A percentile compares a stretch with the other conserved stretches of the same genome.
phyloP scores from a whole-genome alignment of 1,139 yeast species.

The Debaryomyces coudertii region DNA sequence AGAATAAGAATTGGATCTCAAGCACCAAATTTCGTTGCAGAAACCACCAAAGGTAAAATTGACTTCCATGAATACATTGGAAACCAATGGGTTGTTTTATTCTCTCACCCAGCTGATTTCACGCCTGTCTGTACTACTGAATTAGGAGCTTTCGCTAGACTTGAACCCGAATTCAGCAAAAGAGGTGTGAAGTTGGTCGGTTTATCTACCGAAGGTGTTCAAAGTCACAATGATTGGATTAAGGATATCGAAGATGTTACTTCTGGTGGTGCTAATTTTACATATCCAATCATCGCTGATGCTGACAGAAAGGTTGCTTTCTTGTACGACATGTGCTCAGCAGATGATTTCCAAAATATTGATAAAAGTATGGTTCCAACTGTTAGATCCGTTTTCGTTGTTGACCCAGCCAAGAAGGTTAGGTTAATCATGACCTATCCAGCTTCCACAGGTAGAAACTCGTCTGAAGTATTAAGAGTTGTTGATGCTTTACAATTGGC shows the following conservation, averaged over 20 bases:
- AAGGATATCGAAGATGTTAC: constrained; percentile 83
- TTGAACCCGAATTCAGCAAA: constrained; percentile 79
- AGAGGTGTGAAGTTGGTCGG: constrained; percentile 86
- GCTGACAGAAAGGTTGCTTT: constrained; percentile 77
- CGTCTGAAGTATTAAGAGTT: constrained; percentile 84
- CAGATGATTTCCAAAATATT: constrained; percentile 80
- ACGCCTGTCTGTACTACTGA: constrained; percentile 96
- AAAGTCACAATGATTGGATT: constrained; percentile 79
- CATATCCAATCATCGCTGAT: constrained; percentile 89
- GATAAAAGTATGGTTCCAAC: constrained; percentile 72
- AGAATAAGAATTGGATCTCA: constrained; percentile 67
- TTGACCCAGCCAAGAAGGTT: constrained; percentile 85
- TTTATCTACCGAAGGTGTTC: constrained; percentile 77
- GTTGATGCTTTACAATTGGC: constrained; percentile 82
- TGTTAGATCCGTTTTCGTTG: constrained; percentile 84
- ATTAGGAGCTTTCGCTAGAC: constrained; percentile 85
- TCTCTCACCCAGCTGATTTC: constrained; percentile 93
- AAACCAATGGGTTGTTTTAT: constrained; percentile 79
- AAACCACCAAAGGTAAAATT: constrained; percentile 75
- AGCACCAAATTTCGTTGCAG: constrained; percentile 85
- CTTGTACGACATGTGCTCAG: constrained; percentile 88
- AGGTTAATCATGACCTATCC: constrained; percentile 85
- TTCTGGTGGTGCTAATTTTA: constrained; percentile 61
- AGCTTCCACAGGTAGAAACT: constrained; percentile 89
- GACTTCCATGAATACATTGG: constrained; percentile 84